These are phyloP conservation scores for Ambrosiella beaveri DNA, from an alignment of 2,329 filamentous ascomycete species.

Conservation along the genomic window DNA sequence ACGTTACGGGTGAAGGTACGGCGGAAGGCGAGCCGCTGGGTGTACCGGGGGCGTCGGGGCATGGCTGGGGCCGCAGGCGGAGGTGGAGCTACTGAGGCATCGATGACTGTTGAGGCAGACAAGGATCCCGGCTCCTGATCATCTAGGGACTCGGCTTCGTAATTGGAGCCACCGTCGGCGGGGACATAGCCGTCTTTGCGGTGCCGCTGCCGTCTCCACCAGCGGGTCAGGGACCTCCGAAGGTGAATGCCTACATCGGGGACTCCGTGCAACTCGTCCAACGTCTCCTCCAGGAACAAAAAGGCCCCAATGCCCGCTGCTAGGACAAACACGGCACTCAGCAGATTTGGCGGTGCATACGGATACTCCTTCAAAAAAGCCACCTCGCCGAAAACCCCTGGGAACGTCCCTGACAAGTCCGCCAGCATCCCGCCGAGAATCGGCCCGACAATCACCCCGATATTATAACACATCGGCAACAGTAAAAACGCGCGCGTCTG, in stretches of 20 bases:
- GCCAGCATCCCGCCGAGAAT: slow-evolving; percentile 52
- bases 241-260: slow-evolving; percentile 26
- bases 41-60: slow-evolving; percentile 22
- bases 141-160: background rate
- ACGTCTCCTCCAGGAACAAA: slow-evolving; percentile 36
- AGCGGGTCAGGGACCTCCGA: background rate
- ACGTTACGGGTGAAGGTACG: slow-evolving; percentile 40
- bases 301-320: slow-evolving; percentile 27
- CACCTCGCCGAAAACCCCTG: slow-evolving; percentile 29
- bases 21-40: slow-evolving; percentile 32
- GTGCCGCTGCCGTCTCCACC: background rate
- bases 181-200: background rate
- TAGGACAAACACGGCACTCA: slow-evolving; percentile 31
- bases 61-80: background rate
- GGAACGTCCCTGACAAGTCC: slow-evolving; percentile 48
- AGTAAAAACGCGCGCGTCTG: slow-evolving; percentile 59
- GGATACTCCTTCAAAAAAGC: slow-evolving; percentile 31
- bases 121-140: slow-evolving; percentile 1
- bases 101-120: slow-evolving; percentile 8
- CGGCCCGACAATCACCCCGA: slow-evolving; percentile 59
- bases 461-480: slow-evolving; percentile 58
- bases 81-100: background rate
- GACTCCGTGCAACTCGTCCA: slow-evolving; percentile 25
- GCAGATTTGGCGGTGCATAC: slow-evolving; percentile 37
- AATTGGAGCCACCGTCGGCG: background rate